Evolutionary conservation across 768 basidiomycete genomes (phyloP).

Genomic region (Austroboletus festivus): DNA sequence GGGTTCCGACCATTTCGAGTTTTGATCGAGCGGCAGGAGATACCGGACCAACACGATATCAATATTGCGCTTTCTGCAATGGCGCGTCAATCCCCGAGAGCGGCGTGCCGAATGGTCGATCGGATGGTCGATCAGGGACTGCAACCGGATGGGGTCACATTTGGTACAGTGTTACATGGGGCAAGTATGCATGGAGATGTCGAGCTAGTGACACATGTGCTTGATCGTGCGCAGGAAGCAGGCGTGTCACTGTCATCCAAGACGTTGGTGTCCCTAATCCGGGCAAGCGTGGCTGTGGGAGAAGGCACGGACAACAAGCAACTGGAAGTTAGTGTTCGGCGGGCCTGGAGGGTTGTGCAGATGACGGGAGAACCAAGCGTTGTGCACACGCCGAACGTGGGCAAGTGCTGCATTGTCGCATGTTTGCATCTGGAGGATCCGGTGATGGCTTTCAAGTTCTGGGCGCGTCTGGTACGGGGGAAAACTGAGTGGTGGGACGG

Average conservation of each 20-base stretch:
- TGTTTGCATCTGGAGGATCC: constrained; percentile 51
- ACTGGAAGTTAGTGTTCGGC: constrained; percentile 36
- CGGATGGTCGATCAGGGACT: constrained; percentile 49
- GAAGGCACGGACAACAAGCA: constrained; percentile 25
- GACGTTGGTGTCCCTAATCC: constrained; percentile 48
- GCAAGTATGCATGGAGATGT: constrained; percentile 46
- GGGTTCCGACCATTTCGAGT: constrained; percentile 48
- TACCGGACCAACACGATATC: constrained; percentile 61
- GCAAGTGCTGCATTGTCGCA: constrained; percentile 47
- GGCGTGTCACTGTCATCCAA: constrained; percentile 44
- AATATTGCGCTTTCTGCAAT: constrained; percentile 60
- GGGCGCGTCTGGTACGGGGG: constrained; percentile 45
- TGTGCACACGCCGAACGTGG: constrained; percentile 45
- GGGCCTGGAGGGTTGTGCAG: constrained; percentile 42
- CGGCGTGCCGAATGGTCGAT: constrained; percentile 46
- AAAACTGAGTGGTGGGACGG: constrained; percentile 47
- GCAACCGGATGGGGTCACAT: constrained; percentile 50
- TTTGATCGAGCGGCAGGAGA: constrained; percentile 45
- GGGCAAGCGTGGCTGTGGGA: constrained; percentile 33
- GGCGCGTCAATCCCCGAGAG: constrained; percentile 45
- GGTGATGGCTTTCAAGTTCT: constrained; percentile 57
- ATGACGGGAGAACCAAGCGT: constrained; percentile 34
- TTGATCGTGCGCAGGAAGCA: constrained; percentile 37
- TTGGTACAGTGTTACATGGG: constrained; percentile 60
- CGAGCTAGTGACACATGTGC: constrained; percentile 42